Percentiles rank a stretch among this genome's conserved stretches.
These are phyloP conservation scores for Microsporum audouinii DNA, from an alignment of 2,329 filamentous ascomycete species.

Conservation along the genomic window DNA sequence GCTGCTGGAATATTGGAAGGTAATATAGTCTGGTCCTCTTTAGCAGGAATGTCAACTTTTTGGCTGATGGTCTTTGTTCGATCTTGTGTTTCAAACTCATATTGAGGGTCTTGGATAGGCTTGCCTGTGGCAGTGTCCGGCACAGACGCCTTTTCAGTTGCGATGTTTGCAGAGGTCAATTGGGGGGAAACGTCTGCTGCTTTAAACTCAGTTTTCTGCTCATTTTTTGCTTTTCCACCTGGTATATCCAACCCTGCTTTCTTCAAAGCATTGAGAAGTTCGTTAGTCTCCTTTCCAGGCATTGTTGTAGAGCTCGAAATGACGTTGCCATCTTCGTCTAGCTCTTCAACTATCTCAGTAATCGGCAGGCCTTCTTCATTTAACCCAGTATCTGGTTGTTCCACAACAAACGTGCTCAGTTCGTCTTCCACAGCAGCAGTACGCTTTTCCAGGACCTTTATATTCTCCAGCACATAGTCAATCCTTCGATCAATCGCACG, in stretches of 20 bases:
- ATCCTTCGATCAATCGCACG: conserved; percentile 61
- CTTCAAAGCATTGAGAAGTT: conserved; percentile 59
- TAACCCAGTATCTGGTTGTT: conserved; percentile 41
- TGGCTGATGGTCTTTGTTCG: not conserved
- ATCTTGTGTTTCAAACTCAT: not conserved
- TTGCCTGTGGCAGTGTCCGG: not conserved
- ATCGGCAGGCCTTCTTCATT: conserved; percentile 59
- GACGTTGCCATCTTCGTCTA: conserved; percentile 83
- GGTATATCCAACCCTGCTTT: conserved; percentile 57
- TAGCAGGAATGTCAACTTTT: not conserved
- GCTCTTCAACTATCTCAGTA: conserved; percentile 81
- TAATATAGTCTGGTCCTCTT: not conserved
- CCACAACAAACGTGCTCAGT: conserved; percentile 50
- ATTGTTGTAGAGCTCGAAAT: conserved; percentile 54
- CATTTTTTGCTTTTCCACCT: conserved; percentile 12
- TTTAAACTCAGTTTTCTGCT: conserved; percentile 8
- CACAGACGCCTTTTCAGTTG: not conserved
- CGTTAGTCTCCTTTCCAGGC: conserved; percentile 56
- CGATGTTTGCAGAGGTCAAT: not conserved
- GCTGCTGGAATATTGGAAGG: not conserved
- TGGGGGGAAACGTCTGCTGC: not conserved
- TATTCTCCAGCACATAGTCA: conserved; percentile 81
- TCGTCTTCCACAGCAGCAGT: conserved; percentile 58
- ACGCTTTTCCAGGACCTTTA: conserved; percentile 61
- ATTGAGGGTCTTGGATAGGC: too few species aligned